These are phyloP conservation scores for Jasminum sambac DNA, from an alignment of 257 asterid genomes.

Conservation along the genomic window DNA sequence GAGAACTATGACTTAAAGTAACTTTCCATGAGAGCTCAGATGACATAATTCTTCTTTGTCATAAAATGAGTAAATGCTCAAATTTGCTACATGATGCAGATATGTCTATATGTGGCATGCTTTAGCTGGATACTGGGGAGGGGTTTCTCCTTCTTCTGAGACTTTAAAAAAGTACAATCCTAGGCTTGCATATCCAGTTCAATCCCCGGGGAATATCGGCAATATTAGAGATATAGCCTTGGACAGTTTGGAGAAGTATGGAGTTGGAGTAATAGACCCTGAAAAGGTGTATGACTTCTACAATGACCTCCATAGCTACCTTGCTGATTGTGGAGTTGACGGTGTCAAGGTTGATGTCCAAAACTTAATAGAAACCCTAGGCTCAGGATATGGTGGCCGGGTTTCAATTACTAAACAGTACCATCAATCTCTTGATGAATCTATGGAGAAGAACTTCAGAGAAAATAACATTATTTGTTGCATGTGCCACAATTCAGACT, in stretches of 20 bases:
- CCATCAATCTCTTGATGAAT: conserved; percentile 63
- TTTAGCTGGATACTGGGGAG: conserved; percentile 79
- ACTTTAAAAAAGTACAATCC: conserved; percentile 57
- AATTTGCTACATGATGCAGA: conserved; percentile 30
- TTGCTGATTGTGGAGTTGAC: conserved; percentile 57
- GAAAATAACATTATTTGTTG: conserved; percentile 58
- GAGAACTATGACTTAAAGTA: conserved; percentile 37
- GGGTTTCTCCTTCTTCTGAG: conserved; percentile 47
- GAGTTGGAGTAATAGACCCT: conserved; percentile 64
- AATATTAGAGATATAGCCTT: conserved; percentile 52
- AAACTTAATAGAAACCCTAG: conserved; percentile 53
- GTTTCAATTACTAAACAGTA: conserved; percentile 58
- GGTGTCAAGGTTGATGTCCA: conserved; percentile 87
- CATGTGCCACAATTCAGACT: conserved; percentile 65
- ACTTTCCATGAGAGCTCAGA: not conserved
- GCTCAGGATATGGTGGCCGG: conserved; percentile 67
- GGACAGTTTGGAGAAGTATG: conserved; percentile 65
- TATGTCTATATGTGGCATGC: conserved; percentile 83
- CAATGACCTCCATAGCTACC: conserved; percentile 69
- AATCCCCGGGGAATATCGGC: conserved; percentile 58
- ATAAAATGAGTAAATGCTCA: not conserved
- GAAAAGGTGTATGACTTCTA: conserved; percentile 46
- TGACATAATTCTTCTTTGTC: not conserved
- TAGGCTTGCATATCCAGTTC: conserved; percentile 50
- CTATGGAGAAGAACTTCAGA: conserved; percentile 50